Evolutionary conservation across 2,329 filamentous ascomycete genomes (phyloP).

Genomic region (Myriangium duriaei): DNA sequence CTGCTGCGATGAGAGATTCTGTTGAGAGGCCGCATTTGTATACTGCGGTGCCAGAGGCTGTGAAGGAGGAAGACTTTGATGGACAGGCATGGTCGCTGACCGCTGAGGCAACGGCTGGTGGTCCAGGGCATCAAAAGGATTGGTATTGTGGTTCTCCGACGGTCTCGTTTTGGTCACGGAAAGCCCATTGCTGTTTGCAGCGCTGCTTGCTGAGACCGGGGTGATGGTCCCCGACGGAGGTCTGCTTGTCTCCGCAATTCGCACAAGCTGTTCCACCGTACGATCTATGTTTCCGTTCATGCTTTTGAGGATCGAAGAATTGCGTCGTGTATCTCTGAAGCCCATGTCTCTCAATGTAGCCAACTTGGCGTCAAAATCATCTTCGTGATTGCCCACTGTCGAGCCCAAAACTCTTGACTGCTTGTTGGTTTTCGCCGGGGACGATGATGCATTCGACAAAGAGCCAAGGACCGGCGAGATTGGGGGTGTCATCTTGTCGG

Average conservation of each 20-base stretch:
- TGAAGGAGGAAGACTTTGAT: constrained; percentile 16
- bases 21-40: constrained; percentile 53
- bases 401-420: constrained; percentile 56
- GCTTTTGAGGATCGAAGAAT: constrained; percentile 67
- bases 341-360: constrained; percentile 76
- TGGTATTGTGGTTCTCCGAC: constrained; percentile 17
- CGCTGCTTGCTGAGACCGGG: constrained; percentile 30
- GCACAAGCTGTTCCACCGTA: constrained; percentile 71
- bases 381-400: constrained; percentile 40
- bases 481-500: constrained; percentile 23
- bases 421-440: constrained; percentile 41
- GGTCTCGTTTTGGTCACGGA: constrained; percentile 28
- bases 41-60: constrained; percentile 29
- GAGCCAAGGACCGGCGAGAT: constrained; percentile 22
- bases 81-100: constrained; percentile 17
- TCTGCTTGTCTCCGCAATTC: constrained; percentile 60
- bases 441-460: constrained; percentile 14
- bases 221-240: constrained; percentile 20
- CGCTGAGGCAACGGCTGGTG: constrained; percentile 23
- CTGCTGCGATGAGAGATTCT: constrained; percentile 22
- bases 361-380: constrained; percentile 65
- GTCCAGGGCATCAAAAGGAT: constrained; percentile 35
- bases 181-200: constrained; percentile 38
- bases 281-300: constrained; percentile 75
- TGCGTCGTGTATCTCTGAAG: constrained; percentile 71